These are phyloP conservation scores for Hypholoma sublateritium DNA, from an alignment of 768 basidiomycete genomes.

Conservation along the genomic window DNA sequence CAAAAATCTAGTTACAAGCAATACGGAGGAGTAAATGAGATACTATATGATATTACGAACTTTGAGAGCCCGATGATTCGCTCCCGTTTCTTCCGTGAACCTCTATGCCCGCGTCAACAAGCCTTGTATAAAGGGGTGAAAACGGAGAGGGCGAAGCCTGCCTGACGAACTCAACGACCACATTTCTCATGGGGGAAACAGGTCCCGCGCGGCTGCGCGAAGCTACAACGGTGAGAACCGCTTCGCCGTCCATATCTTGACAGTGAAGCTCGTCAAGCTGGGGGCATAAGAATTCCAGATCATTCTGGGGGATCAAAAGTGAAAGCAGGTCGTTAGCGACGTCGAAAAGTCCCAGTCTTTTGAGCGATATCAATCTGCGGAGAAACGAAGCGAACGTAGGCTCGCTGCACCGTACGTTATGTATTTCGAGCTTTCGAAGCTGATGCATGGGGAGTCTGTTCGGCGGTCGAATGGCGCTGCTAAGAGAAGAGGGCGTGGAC, in stretches of 20 bases:
- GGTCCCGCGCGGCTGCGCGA: constrained; percentile 10
- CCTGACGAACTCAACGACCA: constrained; percentile 18
- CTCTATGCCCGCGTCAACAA: neutral
- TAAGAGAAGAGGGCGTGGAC: neutral
- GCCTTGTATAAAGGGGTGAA: neutral
- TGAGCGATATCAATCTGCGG: constrained; percentile 22
- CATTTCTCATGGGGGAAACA: constrained; percentile 12
- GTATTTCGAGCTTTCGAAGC: constrained; percentile 30
- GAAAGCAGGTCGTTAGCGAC: constrained; percentile 23
- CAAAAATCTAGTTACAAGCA: neutral
- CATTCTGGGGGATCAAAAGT: constrained; percentile 13
- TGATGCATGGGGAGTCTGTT: constrained; percentile 21
- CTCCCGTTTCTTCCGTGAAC: neutral
- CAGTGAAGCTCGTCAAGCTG: constrained; percentile 25
- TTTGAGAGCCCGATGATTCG: neutral
- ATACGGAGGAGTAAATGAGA: neutral
- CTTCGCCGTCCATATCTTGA: constrained; percentile 23
- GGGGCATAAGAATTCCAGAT: constrained; percentile 15
- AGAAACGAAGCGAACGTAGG: constrained; percentile 25
- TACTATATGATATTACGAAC: neutral
- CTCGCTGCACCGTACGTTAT: constrained; percentile 22
- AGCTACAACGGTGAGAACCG: constrained; percentile 18
- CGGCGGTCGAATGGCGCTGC: neutral
- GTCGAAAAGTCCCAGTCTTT: constrained; percentile 20
- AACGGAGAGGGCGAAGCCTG: neutral